Percentiles rank a stretch among this genome's conserved stretches.
Conservation (phyloP, 805 yeast species). For the Scheffersomyces coipomensis region DNA sequence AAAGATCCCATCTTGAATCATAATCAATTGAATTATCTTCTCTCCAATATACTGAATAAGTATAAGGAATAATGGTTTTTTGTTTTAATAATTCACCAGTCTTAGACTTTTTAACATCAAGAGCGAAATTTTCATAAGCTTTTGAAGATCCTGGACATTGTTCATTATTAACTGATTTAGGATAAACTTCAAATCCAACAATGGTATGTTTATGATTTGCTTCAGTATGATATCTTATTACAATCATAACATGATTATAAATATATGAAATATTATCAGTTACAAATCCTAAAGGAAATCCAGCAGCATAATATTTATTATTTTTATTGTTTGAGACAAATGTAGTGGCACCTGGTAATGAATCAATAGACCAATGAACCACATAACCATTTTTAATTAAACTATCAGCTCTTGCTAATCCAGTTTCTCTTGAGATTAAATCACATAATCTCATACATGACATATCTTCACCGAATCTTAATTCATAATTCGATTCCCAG, state of each 20-base stretch:
- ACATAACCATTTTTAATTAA: constrained; percentile 69
- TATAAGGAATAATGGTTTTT: constrained; percentile 60
- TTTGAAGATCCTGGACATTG: constrained; percentile 75
- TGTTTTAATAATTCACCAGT: constrained; percentile 22
- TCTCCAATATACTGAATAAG: constrained; percentile 87
- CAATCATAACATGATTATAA: constrained; percentile 80
- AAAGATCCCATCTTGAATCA: constrained; percentile 71
- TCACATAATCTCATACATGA: constrained; percentile 71
- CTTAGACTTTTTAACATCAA: constrained; percentile 37
- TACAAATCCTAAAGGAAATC: constrained; percentile 79
- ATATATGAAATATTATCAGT: constrained; percentile 55
- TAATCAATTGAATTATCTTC: constrained; percentile 69
- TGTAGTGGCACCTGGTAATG: constrained; percentile 85
- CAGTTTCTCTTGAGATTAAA: constrained; percentile 51
- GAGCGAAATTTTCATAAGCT: constrained; percentile 54
- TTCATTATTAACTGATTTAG: constrained; percentile 67
- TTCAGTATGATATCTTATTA: constrained; percentile 63
- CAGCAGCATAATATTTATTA: constrained; percentile 76
- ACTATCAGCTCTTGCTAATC: constrained; percentile 54
- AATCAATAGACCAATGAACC: constrained; percentile 82
- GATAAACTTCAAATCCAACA: constrained; percentile 89
- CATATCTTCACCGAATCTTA: constrained; percentile 62
- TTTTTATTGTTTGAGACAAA: constrained; percentile 57
- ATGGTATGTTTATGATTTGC: constrained; percentile 50
- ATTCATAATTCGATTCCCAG: constrained; percentile 70